Conservation (phyloP, 1,284 basidiomycete genomes). For the Fomitopsis palustris region DNA sequence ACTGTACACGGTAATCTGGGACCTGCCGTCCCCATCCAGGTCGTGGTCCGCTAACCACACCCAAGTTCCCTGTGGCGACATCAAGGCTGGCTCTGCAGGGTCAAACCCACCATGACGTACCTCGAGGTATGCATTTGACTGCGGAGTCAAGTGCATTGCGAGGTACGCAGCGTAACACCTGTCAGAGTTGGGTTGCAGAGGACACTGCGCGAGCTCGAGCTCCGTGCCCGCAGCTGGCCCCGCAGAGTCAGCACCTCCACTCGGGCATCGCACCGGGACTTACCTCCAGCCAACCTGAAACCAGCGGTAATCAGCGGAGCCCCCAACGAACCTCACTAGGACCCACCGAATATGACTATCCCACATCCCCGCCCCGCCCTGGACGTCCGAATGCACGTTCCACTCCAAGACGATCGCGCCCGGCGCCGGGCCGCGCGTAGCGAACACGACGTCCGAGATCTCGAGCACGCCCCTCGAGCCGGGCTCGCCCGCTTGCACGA, state of each 20-base stretch:
- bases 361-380: constrained; percentile 70
- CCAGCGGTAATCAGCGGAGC: too few relatives aligned
- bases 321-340: too few relatives aligned
- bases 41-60: constrained; percentile 82
- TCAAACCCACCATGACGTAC: constrained; percentile 25
- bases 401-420: constrained; percentile 74
- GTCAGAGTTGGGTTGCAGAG: constrained; percentile 33
- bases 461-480: constrained; percentile 50
- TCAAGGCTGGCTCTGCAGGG: background rate
- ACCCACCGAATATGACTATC: constrained; percentile 52
- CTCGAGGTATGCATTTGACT: constrained; percentile 58
- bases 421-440: constrained; percentile 52
- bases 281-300: constrained; percentile 25
- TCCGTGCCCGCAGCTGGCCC: constrained; percentile 46
- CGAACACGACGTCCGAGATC: constrained; percentile 59
- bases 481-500: constrained; percentile 53
- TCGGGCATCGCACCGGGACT: constrained; percentile 5
- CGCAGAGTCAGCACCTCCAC: background rate
- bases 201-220: constrained; percentile 43
- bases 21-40: constrained; percentile 42
- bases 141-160: constrained; percentile 56
- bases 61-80: constrained; percentile 40
- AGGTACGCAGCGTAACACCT: constrained; percentile 58
- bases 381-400: constrained; percentile 58
- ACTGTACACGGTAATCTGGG: constrained; percentile 61